Evolutionary conservation across 257 asterid species (phyloP), one percentile per base, ranked within the genome.

Genomic region (Dorcoceras hygrometricum): DNA sequence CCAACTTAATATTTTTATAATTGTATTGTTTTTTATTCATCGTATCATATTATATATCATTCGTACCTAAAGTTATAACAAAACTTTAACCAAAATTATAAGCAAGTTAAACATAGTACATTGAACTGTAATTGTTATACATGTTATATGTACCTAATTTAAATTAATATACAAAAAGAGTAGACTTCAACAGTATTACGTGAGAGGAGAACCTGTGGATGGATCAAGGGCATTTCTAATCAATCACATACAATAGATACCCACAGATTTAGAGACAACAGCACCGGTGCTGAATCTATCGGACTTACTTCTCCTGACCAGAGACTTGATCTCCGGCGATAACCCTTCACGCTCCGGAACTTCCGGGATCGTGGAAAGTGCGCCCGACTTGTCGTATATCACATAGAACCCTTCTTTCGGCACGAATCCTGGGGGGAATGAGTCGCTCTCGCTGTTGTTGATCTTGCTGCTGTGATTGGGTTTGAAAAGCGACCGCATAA

Each of bases 291-390:
- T 57, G 46, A 83, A 83, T 19, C 90, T 71, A 2, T 78, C 92
- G 1, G 96, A 89, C 29, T 80, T 78, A 0, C 95, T 84, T 54
- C 92, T 72, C 29, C 79, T 75, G 12, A 81, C 86, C 86, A 88
- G 43, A 48, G 90, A 76, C 57, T 82, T 78, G 7, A 82, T 78
- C 27, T 87, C 91, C 31, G 95, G 93, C 24, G 94, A 87, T 23
- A 82, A 46, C 3, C 72, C 79, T 36, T 85, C 88, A 8, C 63
- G 70, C 36, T 85, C 97, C 24, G 95, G 85, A 0, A 59, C 84
- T 36, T 85, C 95, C 0, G 94, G 96, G 31, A 88, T 84, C 14
- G 92, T 74, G 0, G 86, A 71, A 48, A 87, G 95, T 20, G 70
- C 79, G 22, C 74, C 78, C 1, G 90, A 73, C 66, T 62, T 74